Percentiles rank a stretch among this genome's conserved stretches.
Evolutionary conservation across 352 stramenopile species (phyloP).

Genomic region (Plasmopara halstedii): DNA sequence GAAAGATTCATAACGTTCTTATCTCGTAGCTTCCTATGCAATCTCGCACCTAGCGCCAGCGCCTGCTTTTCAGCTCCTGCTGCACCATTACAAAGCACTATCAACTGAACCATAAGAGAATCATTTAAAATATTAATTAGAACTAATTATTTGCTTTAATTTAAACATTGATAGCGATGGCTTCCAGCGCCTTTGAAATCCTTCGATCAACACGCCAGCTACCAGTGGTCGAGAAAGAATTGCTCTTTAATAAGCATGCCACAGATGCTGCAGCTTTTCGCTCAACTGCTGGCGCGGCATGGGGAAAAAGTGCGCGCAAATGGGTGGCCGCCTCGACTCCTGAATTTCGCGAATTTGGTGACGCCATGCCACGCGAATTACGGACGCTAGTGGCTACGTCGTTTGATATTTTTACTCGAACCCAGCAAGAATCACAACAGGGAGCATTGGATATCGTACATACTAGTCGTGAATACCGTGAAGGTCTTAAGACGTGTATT

Average conservation of each 20-base stretch:
- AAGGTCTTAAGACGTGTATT: constrained; percentile 58
- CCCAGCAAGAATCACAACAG: constrained; percentile 15
- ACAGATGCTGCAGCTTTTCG: constrained; percentile 5
- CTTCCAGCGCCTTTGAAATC: constrained; percentile 33
- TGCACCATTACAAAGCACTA: constrained; percentile 66
- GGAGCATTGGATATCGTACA: constrained; percentile 12
- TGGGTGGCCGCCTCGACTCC: constrained; percentile 23
- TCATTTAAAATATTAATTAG: too few relatives aligned
- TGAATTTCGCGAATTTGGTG: constrained; percentile 5
- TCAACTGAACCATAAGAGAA: constrained; percentile 21
- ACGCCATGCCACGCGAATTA: constrained; percentile 47
- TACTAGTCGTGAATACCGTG: constrained; percentile 63
- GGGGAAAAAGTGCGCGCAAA: constrained; percentile 40
- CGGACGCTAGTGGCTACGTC: constrained; percentile 48
- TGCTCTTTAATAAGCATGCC: constrained; percentile 20
- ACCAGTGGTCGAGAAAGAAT: constrained; percentile 30
- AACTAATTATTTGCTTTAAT: too few relatives aligned
- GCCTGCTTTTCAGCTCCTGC: constrained; percentile 74
- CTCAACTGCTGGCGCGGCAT: constrained; percentile 31
- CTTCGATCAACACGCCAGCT: constrained; percentile 32
- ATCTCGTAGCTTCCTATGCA: constrained; percentile 16
- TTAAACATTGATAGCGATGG: constrained; percentile 16
- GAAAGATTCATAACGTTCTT: neutral
- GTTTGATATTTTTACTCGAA: constrained; percentile 46
- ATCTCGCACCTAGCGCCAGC: constrained; percentile 36